phyloP scores from a whole-genome alignment of 768 basidiomycete genomes.

The Boletus fagicola region DNA sequence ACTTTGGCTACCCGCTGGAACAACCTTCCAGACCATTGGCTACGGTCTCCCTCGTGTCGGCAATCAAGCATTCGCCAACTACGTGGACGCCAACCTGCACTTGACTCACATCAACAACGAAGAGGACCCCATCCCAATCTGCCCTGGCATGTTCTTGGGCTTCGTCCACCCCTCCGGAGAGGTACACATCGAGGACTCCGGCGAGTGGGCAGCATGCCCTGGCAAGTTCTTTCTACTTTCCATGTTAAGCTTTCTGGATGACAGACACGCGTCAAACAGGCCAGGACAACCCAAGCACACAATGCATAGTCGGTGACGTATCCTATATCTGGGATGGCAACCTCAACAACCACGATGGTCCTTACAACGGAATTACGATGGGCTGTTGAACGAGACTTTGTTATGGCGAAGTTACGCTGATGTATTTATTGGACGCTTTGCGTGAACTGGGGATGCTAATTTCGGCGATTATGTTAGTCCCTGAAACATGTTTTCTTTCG shows the following conservation, averaged over 20 bases:
- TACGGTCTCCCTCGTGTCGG: conserved; percentile 46
- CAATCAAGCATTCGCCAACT: conserved; percentile 59
- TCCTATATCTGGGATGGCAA: conserved; percentile 44
- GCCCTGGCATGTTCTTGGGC: conserved; percentile 36
- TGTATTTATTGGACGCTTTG: neutral
- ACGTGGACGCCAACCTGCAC: conserved; percentile 45
- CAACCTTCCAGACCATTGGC: conserved; percentile 30
- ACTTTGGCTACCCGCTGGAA: conserved; percentile 35
- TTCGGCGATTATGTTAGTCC: neutral
- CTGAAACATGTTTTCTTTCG: neutral
- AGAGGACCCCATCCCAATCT: conserved; percentile 39
- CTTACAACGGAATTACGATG: conserved; percentile 32
- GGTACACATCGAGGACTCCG: conserved; percentile 43
- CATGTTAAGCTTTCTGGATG: neutral
- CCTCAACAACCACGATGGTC: conserved; percentile 45
- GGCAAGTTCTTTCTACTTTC: conserved; percentile 28
- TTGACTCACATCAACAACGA: conserved; percentile 58
- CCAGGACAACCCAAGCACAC: conserved; percentile 54
- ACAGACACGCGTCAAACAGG: conserved; percentile 23
- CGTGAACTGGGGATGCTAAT: neutral
- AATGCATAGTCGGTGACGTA: conserved; percentile 26
- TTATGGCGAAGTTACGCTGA: neutral
- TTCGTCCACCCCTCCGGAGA: conserved; percentile 43
- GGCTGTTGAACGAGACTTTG: conserved; percentile 16
- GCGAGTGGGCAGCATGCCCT: conserved; percentile 54